Evolutionary conservation across 129 eudicot genomes (phyloP), one percentile per base, ranked within the genome.

Genomic region (Tanacetum coccineum): DNA sequence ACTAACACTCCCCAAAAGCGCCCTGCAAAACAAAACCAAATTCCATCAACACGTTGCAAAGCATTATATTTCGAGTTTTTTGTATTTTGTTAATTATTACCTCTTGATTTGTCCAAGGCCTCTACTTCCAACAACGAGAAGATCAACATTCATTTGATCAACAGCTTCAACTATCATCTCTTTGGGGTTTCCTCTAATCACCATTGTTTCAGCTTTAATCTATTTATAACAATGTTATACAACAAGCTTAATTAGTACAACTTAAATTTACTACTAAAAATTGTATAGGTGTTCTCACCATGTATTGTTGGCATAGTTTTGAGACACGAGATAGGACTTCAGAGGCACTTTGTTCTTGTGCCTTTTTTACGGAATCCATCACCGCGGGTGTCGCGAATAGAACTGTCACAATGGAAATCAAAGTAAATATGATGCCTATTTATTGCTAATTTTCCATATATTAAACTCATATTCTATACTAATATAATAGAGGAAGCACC

Each of bases 1-100:
- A 30, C 91, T 81, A 13, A 85, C 87, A 40, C 87, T 85, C 62
- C 91, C 91, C 79, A 81, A 46, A 25, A 85, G 66, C 40, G 91
- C 91, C 85, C 91, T 85, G 80, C 63, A 78, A 47, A 46, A 22
- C 17, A 60, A 13, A 60, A 32, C 25, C 17, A 11, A 0, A 56
- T 2, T 59, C 7, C 19, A 59, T 59, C n/a, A 59, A 59, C 64
- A 14, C 13, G 21, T 59, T 6, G 10, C 42, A 14, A 58, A 12
- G 32, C 32, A 0, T 9, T 0, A 18, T 0, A 12, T 48, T 48
- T 32, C 9, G 40, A 32, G 40, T 1, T 6, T 32, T 58, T 25
- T 17, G 22, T 6, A 46, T 32, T 32, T 13, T 22, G 17, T 26
- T 4, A 3, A 0, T 30, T 4, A 36, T 19, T 77, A 82, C 87